Conservation (phyloP, 129 eudicot species). For the Flaveria bidentis region DNA sequence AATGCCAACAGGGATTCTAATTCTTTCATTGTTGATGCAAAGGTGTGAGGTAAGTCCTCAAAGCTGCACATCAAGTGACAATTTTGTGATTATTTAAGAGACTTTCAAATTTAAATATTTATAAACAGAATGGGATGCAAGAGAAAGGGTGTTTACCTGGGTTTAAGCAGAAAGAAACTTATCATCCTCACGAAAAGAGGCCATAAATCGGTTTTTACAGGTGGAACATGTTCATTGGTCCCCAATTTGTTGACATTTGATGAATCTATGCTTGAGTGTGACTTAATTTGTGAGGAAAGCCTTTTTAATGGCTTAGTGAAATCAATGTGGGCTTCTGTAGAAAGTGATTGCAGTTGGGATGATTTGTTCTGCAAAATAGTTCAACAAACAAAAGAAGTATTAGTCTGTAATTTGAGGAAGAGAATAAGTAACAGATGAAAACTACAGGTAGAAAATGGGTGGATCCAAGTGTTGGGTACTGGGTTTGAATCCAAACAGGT, state of each 20-base stretch:
- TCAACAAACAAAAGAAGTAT: conserved; percentile 7
- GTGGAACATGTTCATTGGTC: conserved; percentile 32
- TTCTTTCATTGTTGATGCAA: conserved; percentile 57
- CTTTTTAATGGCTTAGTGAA: conserved; percentile 67
- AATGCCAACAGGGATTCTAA: conserved; percentile 59
- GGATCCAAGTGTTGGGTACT: no score
- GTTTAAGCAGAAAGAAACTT: conserved; percentile 67
- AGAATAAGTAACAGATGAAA: neutral
- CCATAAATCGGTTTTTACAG: conserved; percentile 59
- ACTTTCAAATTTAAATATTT: neutral
- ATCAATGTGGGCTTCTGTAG: conserved; percentile 55
- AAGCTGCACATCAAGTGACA: conserved; percentile 50
- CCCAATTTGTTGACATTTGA: conserved; percentile 33
- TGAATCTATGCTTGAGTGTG: conserved; percentile 41
- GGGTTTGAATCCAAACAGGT: no score
- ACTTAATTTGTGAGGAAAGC: conserved; percentile 37
- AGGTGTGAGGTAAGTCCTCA: conserved; percentile 68
- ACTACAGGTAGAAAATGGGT: neutral
- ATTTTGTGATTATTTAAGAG: neutral
- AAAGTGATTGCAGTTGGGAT: conserved; percentile 50
- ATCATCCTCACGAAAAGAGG: conserved; percentile 73
- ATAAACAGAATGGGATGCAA: conserved; percentile 11
- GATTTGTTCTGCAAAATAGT: conserved; percentile 75
- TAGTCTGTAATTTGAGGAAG: neutral
- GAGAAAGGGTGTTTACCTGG: conserved; percentile 47